These are phyloP conservation scores for Pseudomicrostroma phylloplanum DNA, from an alignment of 1,284 basidiomycete species.

Conservation along the genomic window DNA sequence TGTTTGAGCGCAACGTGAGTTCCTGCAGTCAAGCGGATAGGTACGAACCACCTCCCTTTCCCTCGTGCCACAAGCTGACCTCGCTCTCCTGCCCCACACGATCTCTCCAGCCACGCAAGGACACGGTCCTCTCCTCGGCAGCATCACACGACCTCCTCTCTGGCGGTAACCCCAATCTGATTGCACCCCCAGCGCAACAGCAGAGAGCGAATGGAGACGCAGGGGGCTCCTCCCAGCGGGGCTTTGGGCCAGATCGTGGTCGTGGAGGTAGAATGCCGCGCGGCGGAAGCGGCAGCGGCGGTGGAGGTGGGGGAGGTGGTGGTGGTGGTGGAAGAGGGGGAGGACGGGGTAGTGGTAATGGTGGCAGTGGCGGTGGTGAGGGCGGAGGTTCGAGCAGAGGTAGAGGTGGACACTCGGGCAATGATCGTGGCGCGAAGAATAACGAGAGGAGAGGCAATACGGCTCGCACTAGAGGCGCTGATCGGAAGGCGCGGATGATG, in stretches of 20 bases:
- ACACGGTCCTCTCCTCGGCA: background rate
- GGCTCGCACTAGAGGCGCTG: background rate
- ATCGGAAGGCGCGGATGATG: slow-evolving; percentile 1
- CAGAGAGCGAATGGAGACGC: background rate
- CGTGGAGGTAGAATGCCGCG: slow-evolving; percentile 5
- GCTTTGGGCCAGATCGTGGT: slow-evolving; percentile 11
- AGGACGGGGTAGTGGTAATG: background rate
- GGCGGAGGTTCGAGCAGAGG: background rate
- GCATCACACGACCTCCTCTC: too few relatives aligned
- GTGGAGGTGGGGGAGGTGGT: background rate
- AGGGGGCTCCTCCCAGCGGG: background rate
- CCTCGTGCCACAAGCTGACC: too few relatives aligned
- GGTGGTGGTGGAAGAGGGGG: background rate
- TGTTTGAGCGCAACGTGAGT: slow-evolving; percentile 29
- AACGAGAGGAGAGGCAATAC: slow-evolving; percentile 6
- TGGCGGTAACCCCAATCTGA: background rate
- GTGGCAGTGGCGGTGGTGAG: slow-evolving; percentile 1
- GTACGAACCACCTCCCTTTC: too few relatives aligned
- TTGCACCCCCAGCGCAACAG: background rate
- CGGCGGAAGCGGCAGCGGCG: background rate
- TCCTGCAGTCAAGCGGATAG: too few relatives aligned
- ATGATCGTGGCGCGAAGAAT: background rate
- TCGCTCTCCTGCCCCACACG: too few relatives aligned
- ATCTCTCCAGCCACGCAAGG: background rate
- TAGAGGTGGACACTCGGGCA: slow-evolving; percentile 7